A percentile compares a stretch with the other conserved stretches of the same genome.
Evolutionary conservation across 2,329 filamentous ascomycete genomes (phyloP).

Genomic region (Camptophora hylomeconis): DNA sequence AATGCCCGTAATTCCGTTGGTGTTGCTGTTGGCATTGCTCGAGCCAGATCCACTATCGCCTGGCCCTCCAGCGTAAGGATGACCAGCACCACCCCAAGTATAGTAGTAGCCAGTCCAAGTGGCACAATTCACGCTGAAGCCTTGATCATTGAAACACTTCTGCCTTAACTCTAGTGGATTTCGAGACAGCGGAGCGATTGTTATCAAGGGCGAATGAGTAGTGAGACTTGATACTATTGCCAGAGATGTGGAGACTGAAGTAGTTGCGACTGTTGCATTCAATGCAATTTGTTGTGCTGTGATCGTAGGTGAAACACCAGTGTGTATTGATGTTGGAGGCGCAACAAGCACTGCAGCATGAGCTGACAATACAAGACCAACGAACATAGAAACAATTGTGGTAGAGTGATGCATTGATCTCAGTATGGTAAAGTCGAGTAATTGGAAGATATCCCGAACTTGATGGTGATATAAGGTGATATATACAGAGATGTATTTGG

Average conservation of each 20-base stretch:
- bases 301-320: conserved; percentile 1
- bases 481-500: too few relatives aligned
- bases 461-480: too few relatives aligned
- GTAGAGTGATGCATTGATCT: too few relatives aligned
- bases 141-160: conserved; percentile 18
- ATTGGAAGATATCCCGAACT: too few relatives aligned
- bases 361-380: too few relatives aligned
- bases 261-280: conserved; percentile 2
- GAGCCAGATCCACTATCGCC: conserved; percentile 6
- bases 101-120: conserved; percentile 19
- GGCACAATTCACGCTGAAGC: conserved; percentile 17
- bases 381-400: too few relatives aligned
- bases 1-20: too few relatives aligned
- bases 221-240: conserved; percentile 6
- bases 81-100: conserved; percentile 17
- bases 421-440: too few relatives aligned
- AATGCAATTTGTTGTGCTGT: not conserved
- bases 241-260: conserved; percentile 2
- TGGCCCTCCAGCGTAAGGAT: conserved; percentile 10
- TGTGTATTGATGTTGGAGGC: too few relatives aligned
- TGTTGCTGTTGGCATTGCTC: too few relatives aligned
- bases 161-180: conserved; percentile 14
- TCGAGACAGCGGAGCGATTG: conserved; percentile 11
- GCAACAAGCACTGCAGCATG: too few relatives aligned
- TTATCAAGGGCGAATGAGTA: conserved; percentile 11